phyloP scores from a whole-genome alignment of 768 basidiomycete genomes.

The Dioszegia hungarica region DNA sequence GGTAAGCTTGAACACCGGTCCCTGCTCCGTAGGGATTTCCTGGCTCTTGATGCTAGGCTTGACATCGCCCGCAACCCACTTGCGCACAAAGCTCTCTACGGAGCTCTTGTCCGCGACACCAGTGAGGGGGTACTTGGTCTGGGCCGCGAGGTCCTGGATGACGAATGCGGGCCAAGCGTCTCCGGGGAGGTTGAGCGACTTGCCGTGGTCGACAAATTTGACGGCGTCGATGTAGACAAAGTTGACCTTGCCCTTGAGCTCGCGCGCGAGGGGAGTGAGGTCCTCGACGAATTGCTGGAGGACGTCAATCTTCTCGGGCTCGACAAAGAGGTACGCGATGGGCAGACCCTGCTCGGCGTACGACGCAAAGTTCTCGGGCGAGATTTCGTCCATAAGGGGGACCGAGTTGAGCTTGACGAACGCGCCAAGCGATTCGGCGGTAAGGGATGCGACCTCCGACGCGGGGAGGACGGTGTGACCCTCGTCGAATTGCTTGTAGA shows the following conservation, averaged over 20 bases:
- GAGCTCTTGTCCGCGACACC: constrained; percentile 55
- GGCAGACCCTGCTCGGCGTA: constrained; percentile 81
- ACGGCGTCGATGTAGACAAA: constrained; percentile 97
- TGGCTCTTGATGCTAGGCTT: constrained; percentile 83
- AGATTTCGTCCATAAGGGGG: constrained; percentile 86
- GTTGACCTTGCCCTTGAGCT: constrained; percentile 82
- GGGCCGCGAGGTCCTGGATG: constrained; percentile 73
- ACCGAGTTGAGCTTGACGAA: constrained; percentile 81
- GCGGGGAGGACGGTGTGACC: constrained; percentile 53
- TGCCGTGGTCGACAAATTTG: constrained; percentile 93
- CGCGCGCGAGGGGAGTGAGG: constrained; percentile 70
- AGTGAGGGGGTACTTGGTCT: constrained; percentile 73
- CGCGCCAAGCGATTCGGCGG: constrained; percentile 59
- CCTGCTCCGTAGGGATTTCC: constrained; percentile 76
- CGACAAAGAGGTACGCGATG: constrained; percentile 89
- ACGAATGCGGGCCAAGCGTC: constrained; percentile 91
- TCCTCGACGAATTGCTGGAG: constrained; percentile 63
- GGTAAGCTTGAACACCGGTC: constrained; percentile 75
- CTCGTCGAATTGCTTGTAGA: constrained; percentile 91
- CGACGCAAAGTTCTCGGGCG: constrained; percentile 80
- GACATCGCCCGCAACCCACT: constrained; percentile 68
- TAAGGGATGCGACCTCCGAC: constrained; percentile 22
- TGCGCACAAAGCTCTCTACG: constrained; percentile 59
- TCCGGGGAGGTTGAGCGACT: constrained; percentile 80
- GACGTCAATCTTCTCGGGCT: constrained; percentile 62